phyloP scores from a whole-genome alignment of 140 eudicot species.

The Flaveria floridana region DNA sequence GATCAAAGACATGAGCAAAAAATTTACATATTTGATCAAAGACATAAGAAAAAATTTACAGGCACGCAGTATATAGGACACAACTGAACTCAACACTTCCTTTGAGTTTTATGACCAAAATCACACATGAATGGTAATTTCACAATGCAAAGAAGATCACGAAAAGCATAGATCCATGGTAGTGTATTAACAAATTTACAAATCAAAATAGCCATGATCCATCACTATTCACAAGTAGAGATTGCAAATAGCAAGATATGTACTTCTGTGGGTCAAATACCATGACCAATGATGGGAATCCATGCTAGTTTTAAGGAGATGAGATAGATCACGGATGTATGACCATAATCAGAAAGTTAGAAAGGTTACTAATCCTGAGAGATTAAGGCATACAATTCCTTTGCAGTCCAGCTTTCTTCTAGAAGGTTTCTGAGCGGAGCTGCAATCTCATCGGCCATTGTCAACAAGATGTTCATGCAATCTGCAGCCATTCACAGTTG shows the following conservation, averaged over 20 bases:
- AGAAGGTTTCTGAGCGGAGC: slow-evolving; percentile 43
- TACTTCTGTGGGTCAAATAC: slow-evolving; percentile 20
- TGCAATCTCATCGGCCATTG: slow-evolving; percentile 48
- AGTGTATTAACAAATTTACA: slow-evolving; percentile 44
- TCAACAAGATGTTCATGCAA: slow-evolving; percentile 53
- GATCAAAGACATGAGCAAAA: slow-evolving; percentile 1
- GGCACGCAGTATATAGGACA: not conserved
- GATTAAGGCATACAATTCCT: slow-evolving; percentile 43
- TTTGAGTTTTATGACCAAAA: slow-evolving; percentile 20
- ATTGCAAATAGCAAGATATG: slow-evolving; percentile 4
- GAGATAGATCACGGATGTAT: not conserved
- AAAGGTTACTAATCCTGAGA: slow-evolving; percentile 27
- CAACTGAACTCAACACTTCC: not conserved
- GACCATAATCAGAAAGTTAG: slow-evolving; percentile 16
- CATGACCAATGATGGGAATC: slow-evolving; percentile 2
- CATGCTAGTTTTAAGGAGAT: slow-evolving; percentile 17
- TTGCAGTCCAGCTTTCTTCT: slow-evolving; percentile 65
- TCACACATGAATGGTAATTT: slow-evolving; percentile 15
- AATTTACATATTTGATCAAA: not conserved
- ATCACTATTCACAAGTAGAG: slow-evolving; percentile 13
- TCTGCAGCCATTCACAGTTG: slow-evolving; percentile 39
- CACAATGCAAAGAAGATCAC: slow-evolving; percentile 21
- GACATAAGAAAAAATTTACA: not conserved
- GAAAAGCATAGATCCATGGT: slow-evolving; percentile 5
- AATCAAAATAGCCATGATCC: slow-evolving; percentile 17